phyloP scores from a whole-genome alignment of 1,284 basidiomycete genomes.

The Pascua guehoae region DNA sequence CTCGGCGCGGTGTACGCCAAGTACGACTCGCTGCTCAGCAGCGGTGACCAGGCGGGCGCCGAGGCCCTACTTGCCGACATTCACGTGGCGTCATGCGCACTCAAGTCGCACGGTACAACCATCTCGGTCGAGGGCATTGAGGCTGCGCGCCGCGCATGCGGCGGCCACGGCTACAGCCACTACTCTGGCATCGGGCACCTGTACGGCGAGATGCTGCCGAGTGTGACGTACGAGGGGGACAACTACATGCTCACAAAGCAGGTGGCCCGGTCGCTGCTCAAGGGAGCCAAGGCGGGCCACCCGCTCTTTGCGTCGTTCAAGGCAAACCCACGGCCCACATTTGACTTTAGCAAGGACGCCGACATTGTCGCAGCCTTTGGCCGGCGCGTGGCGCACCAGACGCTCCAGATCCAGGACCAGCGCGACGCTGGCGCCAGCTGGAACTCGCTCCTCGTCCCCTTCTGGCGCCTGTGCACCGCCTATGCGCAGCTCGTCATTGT shows the following conservation, averaged over 20 bases:
- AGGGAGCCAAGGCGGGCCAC: slow-evolving; percentile 51
- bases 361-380: slow-evolving; percentile 55
- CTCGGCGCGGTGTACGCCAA: slow-evolving; percentile 47
- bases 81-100: slow-evolving; percentile 11
- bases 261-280: slow-evolving; percentile 55
- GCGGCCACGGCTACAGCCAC: slow-evolving; percentile 58
- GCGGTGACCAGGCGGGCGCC: slow-evolving; percentile 3
- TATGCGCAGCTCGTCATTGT: slow-evolving; percentile 14
- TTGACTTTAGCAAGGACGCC: slow-evolving; percentile 54
- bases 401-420: slow-evolving; percentile 44
- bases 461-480: slow-evolving; percentile 16
- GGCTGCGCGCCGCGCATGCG: slow-evolving; percentile 53
- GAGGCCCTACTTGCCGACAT: slow-evolving; percentile 14
- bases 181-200: slow-evolving; percentile 56
- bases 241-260: slow-evolving; percentile 56
- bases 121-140: slow-evolving; percentile 54
- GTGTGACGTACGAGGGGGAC: slow-evolving; percentile 58
- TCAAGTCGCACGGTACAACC: slow-evolving; percentile 44
- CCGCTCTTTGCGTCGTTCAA: slow-evolving; percentile 1
- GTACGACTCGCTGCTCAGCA: slow-evolving; percentile 9
- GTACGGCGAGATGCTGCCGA: slow-evolving; percentile 55
- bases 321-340: slow-evolving; percentile 51
- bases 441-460: slow-evolving; percentile 21
- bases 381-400: slow-evolving; percentile 40
- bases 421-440: slow-evolving; percentile 36